These are phyloP conservation scores for Diaporthe ampelina DNA, from an alignment of 2,329 filamentous ascomycete genomes.

Conservation along the genomic window DNA sequence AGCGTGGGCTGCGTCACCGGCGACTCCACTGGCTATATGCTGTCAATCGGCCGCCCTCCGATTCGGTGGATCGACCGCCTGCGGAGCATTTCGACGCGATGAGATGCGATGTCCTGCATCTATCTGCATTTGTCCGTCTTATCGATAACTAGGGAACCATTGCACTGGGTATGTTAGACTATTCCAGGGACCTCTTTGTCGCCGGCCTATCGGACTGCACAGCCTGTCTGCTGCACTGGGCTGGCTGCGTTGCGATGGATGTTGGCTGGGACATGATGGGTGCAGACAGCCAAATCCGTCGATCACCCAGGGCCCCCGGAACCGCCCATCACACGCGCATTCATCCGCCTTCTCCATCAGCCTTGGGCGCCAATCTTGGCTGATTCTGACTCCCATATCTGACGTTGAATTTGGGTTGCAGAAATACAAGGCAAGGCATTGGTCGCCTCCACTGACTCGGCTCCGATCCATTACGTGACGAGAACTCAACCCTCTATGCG, in stretches of 20 bases:
- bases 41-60: conserved; percentile 33
- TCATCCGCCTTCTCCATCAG: conserved; percentile 26
- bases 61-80: conserved; percentile 37
- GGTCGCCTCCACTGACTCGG: conserved; percentile 49
- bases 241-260: conserved; percentile 4
- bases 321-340: conserved; percentile 7
- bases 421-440: conserved; percentile 40
- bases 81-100: conserved; percentile 22
- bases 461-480: conserved; percentile 64
- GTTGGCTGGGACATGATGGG: conserved; percentile 1
- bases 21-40: conserved; percentile 4
- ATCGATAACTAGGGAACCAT: conserved; percentile 32
- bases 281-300: background rate
- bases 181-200: background rate
- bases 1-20: conserved; percentile 21
- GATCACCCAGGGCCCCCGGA: background rate
- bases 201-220: background rate
- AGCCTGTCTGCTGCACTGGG: background rate
- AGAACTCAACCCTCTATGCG: conserved; percentile 54
- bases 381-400: conserved; percentile 24
- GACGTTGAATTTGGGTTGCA: conserved; percentile 37
- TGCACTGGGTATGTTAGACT: conserved; percentile 14
- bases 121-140: conserved; percentile 9
- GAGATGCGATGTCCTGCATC: conserved; percentile 35
- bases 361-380: conserved; percentile 19